phyloP scores from a whole-genome alignment of 2,329 filamentous ascomycete species.

The Colletotrichum cordylinicola region DNA sequence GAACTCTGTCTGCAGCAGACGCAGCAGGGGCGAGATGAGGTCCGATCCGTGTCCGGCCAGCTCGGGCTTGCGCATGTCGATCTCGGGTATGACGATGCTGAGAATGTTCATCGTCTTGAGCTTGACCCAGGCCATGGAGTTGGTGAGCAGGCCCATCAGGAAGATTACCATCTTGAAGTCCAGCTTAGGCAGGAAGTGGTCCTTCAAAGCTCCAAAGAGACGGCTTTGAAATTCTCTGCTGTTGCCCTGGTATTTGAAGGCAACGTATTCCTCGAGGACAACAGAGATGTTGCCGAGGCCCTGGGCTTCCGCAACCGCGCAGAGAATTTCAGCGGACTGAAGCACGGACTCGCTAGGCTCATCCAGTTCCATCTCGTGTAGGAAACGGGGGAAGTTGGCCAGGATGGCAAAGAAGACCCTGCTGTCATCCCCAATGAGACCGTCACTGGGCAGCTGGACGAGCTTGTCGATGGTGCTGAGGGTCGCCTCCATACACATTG shows the following conservation, averaged over 20 bases:
- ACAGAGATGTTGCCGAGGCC: constrained; percentile 70
- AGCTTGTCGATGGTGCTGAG: constrained; percentile 80
- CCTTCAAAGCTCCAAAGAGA: constrained; percentile 75
- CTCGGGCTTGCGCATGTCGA: constrained; percentile 91
- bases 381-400: constrained; percentile 88
- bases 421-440: constrained; percentile 81
- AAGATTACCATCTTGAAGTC: constrained; percentile 90
- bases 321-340: constrained; percentile 72
- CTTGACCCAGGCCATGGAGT: constrained; percentile 88
- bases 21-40: constrained; percentile 88
- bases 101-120: constrained; percentile 92
- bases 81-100: constrained; percentile 81
- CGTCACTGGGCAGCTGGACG: constrained; percentile 78
- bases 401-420: constrained; percentile 86
- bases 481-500: constrained; percentile 78
- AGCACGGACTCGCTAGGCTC: constrained; percentile 60
- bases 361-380: constrained; percentile 77
- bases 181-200: constrained; percentile 79
- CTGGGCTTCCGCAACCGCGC: constrained; percentile 75
- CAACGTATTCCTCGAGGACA: constrained; percentile 74
- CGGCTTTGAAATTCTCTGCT: constrained; percentile 79
- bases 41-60: constrained; percentile 92
- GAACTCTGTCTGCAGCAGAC: constrained; percentile 89
- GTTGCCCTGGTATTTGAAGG: constrained; percentile 64
- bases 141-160: constrained; percentile 89